Percentiles rank a stretch among this genome's conserved stretches.
Evolutionary conservation across 148 eudicot species (phyloP).

Genomic region (Silene conica): DNA sequence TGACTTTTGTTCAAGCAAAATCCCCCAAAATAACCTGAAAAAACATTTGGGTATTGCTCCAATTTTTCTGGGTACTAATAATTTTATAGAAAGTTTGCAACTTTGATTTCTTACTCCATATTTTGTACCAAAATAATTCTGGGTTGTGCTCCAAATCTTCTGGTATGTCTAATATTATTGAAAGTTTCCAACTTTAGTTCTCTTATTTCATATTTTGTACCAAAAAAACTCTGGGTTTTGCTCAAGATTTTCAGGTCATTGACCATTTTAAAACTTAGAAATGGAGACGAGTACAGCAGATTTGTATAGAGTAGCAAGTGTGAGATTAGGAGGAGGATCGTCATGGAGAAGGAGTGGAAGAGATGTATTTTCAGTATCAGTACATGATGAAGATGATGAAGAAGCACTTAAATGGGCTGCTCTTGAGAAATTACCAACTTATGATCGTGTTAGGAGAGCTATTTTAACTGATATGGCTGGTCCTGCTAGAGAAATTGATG

Average conservation of each 20-base stretch:
- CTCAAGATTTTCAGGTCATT: not conserved
- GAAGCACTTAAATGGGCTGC: conserved; percentile 91
- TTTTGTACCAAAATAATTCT: not conserved
- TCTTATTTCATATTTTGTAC: not conserved
- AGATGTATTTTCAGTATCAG: conserved; percentile 49
- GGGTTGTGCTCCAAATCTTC: conserved; percentile 4
- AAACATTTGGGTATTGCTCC: conserved; percentile 9
- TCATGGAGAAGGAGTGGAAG: conserved; percentile 55
- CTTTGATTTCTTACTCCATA: not conserved
- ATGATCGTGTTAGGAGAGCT: conserved; percentile 56
- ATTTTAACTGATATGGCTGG: conserved; percentile 51
- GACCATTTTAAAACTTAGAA: not conserved
- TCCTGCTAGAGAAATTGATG: conserved; percentile 51
- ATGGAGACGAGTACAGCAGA: conserved; percentile 48
- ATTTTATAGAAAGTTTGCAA: conserved; percentile 6
- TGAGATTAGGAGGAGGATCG: conserved; percentile 44
- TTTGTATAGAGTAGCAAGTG: conserved; percentile 49
- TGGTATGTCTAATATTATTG: not conserved
- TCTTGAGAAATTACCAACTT: conserved; percentile 70
- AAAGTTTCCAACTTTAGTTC: too few relatives aligned
- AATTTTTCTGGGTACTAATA: conserved; percentile 7
- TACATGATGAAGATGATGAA: conserved; percentile 63
- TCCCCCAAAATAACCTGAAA: not conserved
- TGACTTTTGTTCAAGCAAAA: conserved; percentile 5
- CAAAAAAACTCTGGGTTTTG: conserved; percentile 9